These are phyloP conservation scores for Centella asiatica DNA, from an alignment of 129 eudicot genomes.

Conservation along the genomic window DNA sequence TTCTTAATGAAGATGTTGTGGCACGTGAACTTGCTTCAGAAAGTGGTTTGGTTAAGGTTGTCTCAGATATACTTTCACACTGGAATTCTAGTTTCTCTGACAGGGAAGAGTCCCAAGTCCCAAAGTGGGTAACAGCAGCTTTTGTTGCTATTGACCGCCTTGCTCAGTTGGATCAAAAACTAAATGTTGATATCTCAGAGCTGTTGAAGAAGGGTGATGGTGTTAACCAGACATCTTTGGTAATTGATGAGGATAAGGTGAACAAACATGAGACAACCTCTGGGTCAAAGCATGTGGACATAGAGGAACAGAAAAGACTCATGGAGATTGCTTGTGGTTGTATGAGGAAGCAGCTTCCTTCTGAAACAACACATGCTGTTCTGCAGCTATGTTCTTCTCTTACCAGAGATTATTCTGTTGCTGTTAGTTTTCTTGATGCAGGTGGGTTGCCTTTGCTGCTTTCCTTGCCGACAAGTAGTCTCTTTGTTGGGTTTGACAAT, in stretches of 20 bases:
- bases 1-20: constrained; percentile 75
- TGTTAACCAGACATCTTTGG: constrained; percentile 40
- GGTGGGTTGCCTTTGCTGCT: constrained; percentile 79
- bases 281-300: constrained; percentile 45
- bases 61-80: constrained; percentile 54
- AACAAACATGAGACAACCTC: constrained; percentile 25
- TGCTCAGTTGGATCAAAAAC: constrained; percentile 68
- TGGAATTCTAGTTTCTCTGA: constrained; percentile 45
- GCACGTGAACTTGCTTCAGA: constrained; percentile 75
- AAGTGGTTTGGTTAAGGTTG: constrained; percentile 72
- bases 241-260: constrained; percentile 68
- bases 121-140: constrained; percentile 92
- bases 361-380: constrained; percentile 91
- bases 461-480: constrained; percentile 78
- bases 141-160: constrained; percentile 84
- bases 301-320: constrained; percentile 70
- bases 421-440: constrained; percentile 69
- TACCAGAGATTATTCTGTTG: constrained; percentile 78
- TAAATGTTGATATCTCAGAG: constrained; percentile 61
- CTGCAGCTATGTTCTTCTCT: constrained; percentile 81
- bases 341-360: constrained; percentile 62
- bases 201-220: constrained; percentile 52
- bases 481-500: constrained; percentile 88
- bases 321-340: constrained; percentile 70
- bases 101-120: constrained; percentile 42